phyloP scores from a whole-genome alignment of 192 early-diverging fungal species.

The Gaertneriomyces sp. region DNA sequence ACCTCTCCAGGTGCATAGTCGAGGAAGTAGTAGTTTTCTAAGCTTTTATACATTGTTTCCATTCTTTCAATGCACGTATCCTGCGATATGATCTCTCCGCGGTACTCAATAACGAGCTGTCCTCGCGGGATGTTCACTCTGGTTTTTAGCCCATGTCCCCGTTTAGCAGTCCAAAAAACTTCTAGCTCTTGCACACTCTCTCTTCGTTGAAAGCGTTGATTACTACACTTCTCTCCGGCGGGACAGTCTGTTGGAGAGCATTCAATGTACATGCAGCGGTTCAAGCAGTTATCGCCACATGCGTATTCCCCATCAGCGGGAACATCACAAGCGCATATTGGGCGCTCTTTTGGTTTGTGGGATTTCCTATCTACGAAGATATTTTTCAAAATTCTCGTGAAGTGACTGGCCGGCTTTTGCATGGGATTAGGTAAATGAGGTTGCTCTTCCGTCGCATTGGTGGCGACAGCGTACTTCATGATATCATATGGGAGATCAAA shows the following conservation, averaged over 20 bases:
- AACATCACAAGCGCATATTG: slow-evolving; percentile 59
- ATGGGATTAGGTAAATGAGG: background rate
- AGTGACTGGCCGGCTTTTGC: slow-evolving; percentile 42
- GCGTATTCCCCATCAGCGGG: slow-evolving; percentile 53
- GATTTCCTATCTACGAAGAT: slow-evolving; percentile 74
- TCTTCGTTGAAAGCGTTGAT: slow-evolving; percentile 68
- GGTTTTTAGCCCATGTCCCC: slow-evolving; percentile 72
- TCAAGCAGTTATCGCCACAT: slow-evolving; percentile 71
- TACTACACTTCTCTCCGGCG: slow-evolving; percentile 64
- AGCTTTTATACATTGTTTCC: slow-evolving; percentile 60
- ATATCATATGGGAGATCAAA: slow-evolving; percentile 70
- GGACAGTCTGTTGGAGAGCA: slow-evolving; percentile 66
- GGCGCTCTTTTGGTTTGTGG: slow-evolving; percentile 38
- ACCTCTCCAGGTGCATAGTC: slow-evolving; percentile 72
- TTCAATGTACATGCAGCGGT: slow-evolving; percentile 72
- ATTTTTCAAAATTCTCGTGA: slow-evolving; percentile 55
- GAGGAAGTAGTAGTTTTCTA: slow-evolving; percentile 75
- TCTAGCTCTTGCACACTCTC: slow-evolving; percentile 51
- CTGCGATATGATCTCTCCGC: slow-evolving; percentile 75
- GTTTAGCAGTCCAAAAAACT: slow-evolving; percentile 58
- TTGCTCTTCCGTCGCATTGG: slow-evolving; percentile 1
- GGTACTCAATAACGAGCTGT: slow-evolving; percentile 72
- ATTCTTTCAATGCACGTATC: slow-evolving; percentile 67
- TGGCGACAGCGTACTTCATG: too few relatives aligned
- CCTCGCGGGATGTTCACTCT: slow-evolving; percentile 49